Conservation (phyloP, 2,329 filamentous ascomycete species). For the Myriosclerotinia duriaeana region DNA sequence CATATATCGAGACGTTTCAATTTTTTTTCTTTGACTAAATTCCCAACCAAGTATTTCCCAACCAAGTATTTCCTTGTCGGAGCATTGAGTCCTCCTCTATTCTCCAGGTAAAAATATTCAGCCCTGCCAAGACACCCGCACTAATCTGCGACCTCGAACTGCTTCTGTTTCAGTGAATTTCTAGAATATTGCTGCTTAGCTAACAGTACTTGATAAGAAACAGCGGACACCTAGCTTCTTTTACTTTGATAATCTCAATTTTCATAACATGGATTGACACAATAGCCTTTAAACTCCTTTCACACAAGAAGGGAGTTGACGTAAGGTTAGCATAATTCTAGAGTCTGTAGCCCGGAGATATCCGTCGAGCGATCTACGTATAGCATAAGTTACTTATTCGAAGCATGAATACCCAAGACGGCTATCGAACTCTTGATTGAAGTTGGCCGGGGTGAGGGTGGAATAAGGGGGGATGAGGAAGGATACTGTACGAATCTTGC, state of each 20-base stretch:
- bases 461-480: too few relatives aligned
- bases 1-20: neutral
- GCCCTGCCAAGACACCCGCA: neutral
- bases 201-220: neutral
- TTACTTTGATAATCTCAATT: neutral
- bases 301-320: neutral
- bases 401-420: conserved; percentile 4
- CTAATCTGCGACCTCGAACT: neutral
- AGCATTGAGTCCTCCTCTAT: neutral
- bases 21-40: neutral
- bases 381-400: neutral
- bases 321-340: too few relatives aligned
- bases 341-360: neutral
- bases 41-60: neutral
- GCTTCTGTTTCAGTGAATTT: neutral
- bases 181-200: neutral
- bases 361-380: neutral
- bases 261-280: neutral
- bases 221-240: neutral
- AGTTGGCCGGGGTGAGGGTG: neutral
- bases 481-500: too few relatives aligned
- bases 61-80: neutral
- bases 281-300: neutral
- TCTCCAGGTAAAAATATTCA: neutral
- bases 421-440: neutral